Evolutionary conservation across 2,329 filamentous ascomycete species (phyloP), one percentile per base, ranked within the genome.

Genomic region (Chalaropsis thielavioides): DNA sequence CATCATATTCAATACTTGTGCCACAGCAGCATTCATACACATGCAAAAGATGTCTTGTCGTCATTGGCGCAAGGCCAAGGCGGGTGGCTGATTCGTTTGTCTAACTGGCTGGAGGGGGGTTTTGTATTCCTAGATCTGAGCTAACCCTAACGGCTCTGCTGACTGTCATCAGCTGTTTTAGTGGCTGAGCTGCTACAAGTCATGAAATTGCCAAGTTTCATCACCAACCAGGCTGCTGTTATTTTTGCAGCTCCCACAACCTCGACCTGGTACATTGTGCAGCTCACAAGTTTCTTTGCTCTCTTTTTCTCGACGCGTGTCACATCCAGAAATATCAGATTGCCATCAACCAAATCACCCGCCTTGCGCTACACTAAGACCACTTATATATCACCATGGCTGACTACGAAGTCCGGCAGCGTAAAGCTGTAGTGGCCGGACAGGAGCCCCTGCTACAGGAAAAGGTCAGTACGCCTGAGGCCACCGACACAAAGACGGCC

Each of bases 401-500:
- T 15, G 54, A 66, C 24, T 43, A 49, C 19, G 60, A 61, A 40
- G 5, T 67, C 41, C 63, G 66, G 35, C 66, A 65, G 64, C 66
- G 66, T 22, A 67, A 67, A n/a, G 19, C 60, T 19, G 54, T 24
- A 11, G 22, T 54, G 17, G 24, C 59, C 60, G 46, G 46, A 27
- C 15, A 58, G 17, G 17, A 40, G n/a, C 15, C 63, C 17, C 35
- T 38, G 15, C 54, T 58, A 2, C 54, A 58, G 15, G 54, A n/a
- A 38, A 35, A 31, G 7, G 11, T 58, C 35, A 27, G 3, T 5
- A 6, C 15, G 24, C 3, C 58, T 5, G 24, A 54, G 22, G 31
- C 27, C 24, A 27, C 10, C n/a, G 22, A 69, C 56, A 69, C 69
- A 67, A 71, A 71, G 60, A 67, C 69, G 31, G 19, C 58, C n/a